Evolutionary conservation across 331 rosid genomes (phyloP).

Genomic region (Erythrophleum ivorense): DNA sequence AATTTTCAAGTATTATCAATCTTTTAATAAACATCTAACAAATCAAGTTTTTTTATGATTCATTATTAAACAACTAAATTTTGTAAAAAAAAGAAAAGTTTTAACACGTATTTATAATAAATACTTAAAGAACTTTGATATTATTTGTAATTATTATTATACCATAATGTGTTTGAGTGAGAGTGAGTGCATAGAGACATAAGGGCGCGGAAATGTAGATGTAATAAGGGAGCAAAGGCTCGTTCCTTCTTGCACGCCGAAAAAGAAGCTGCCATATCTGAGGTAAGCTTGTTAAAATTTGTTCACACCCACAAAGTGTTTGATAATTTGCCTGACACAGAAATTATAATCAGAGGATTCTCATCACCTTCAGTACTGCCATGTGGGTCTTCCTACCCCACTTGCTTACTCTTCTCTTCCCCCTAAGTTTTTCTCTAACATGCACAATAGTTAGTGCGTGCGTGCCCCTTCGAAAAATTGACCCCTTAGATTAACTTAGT

Average conservation of each 20-base stretch:
- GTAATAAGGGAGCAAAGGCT: constrained; percentile 15
- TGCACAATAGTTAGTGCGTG: constrained; percentile 8
- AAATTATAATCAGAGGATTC: constrained; percentile 24
- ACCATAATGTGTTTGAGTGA: not conserved
- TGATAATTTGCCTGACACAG: constrained; percentile 17
- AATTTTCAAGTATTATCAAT: not conserved
- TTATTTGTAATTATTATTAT: not conserved
- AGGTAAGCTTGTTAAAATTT: constrained; percentile 1
- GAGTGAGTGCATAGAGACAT: constrained; percentile 38
- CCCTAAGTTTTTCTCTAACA: not conserved
- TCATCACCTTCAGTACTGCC: constrained; percentile 24
- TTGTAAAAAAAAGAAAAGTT: too few species aligned
- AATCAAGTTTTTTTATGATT: not conserved
- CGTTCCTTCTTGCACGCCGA: constrained; percentile 62
- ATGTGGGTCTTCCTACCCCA: constrained; percentile 46
- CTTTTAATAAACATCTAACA: not conserved
- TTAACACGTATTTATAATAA: too few species aligned
- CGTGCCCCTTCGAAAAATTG: not conserved
- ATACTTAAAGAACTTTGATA: not conserved
- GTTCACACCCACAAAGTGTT: not conserved
- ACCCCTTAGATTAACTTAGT: not conserved
- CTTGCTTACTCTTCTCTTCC: constrained; percentile 27
- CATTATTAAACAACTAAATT: too few species aligned
- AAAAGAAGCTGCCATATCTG: constrained; percentile 50
- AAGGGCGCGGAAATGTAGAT: constrained; percentile 26